phyloP scores from a whole-genome alignment of 2,329 filamentous ascomycete species.

The Tolypocladium sp. region DNA sequence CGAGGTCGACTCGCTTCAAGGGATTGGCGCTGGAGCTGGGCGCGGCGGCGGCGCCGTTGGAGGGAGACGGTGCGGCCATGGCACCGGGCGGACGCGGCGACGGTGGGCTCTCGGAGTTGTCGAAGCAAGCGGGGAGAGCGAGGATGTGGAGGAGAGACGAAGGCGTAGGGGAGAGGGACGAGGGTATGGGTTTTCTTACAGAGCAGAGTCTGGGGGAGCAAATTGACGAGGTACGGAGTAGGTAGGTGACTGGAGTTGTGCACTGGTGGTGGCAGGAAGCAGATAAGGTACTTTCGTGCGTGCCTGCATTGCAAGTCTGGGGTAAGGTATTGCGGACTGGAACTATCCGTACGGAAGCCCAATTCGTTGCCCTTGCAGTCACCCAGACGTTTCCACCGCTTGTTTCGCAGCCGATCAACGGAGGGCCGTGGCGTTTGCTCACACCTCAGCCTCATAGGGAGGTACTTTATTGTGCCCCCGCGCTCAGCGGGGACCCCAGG shows the following conservation, averaged over 20 bases:
- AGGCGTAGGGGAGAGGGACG: not conserved
- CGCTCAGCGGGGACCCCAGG: not conserved
- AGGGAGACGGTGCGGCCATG: not conserved
- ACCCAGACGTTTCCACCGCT: not conserved
- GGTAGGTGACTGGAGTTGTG: not conserved
- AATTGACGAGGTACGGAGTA: not conserved
- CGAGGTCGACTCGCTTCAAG: constrained; percentile 59
- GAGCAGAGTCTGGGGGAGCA: not conserved
- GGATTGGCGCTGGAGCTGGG: constrained; percentile 17
- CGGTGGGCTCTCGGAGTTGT: not conserved
- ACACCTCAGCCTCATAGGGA: not conserved
- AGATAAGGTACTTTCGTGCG: not conserved
- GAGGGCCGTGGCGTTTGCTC: not conserved
- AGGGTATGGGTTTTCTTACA: not conserved
- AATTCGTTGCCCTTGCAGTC: not conserved
- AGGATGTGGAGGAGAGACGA: not conserved
- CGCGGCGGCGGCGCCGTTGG: not conserved
- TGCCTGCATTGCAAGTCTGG: not conserved
- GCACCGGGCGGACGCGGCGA: not conserved
- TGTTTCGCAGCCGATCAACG: not conserved
- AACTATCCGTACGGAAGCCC: not conserved
- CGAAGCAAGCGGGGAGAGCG: not conserved
- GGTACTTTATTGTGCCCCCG: not conserved
- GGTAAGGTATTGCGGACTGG: not conserved
- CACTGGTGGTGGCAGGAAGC: not conserved